Evolutionary conservation across 495 filamentous ascomycete genomes (phyloP).

Genomic region (Aspergillus avenaceus): DNA sequence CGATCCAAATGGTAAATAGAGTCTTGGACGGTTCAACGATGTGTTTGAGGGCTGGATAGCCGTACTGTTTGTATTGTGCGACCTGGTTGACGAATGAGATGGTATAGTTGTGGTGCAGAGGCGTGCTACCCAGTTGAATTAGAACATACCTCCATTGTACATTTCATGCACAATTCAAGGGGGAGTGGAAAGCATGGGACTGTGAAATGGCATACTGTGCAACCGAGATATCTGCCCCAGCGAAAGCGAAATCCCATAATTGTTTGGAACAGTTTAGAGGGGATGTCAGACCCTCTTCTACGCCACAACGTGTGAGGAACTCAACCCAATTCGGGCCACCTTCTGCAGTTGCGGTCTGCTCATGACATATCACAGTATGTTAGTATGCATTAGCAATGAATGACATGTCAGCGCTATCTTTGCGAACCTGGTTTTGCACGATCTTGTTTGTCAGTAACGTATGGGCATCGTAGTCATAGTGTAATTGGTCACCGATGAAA

Average conservation of each 20-base stretch:
- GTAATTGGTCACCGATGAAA: constrained; percentile 44
- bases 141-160: no score
- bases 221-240: constrained; percentile 45
- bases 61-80: constrained; percentile 32
- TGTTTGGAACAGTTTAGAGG: constrained; percentile 37
- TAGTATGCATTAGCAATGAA: not conserved
- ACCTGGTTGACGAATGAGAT: constrained; percentile 41
- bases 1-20: constrained; percentile 41
- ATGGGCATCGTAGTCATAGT: constrained; percentile 33
- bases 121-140: constrained; percentile 20
- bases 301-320: constrained; percentile 43
- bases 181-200: not conserved
- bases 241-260: constrained; percentile 56
- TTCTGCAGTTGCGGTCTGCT: constrained; percentile 37
- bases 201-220: constrained; percentile 30
- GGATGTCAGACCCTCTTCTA: constrained; percentile 29
- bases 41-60: constrained; percentile 19
- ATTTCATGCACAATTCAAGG: no score
- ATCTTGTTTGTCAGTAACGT: constrained; percentile 43
- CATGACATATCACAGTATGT: not conserved
- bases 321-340: constrained; percentile 50
- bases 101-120: constrained; percentile 47
- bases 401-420: not conserved
- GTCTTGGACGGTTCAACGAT: constrained; percentile 20
- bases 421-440: constrained; percentile 44